Base-by-base conservation (phyloP, 345 rosid genomes). In the Arabis alpina region DNA sequence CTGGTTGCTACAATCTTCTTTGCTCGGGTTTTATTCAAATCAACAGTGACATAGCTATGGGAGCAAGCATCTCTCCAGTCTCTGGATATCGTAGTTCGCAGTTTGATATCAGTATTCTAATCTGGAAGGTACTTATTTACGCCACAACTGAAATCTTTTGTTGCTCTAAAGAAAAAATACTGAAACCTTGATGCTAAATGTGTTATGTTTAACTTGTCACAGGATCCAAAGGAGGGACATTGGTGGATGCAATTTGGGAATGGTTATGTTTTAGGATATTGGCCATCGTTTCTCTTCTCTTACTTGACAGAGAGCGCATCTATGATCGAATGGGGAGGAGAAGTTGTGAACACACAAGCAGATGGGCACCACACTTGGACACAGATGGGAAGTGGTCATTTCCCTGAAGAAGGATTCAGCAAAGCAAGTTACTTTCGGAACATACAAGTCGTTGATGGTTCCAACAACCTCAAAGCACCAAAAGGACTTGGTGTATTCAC, bases 211-310 rank as follows among this genome's bases (percentile, higher is more conserved):
- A 40, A 50, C 45, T 10, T 69, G 58, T 54, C 14, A 25, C 67
- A 94, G 99, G 99, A 94, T 80, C 99, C 96, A 5, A 91, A 88
- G 24, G 96, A 86, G 75, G 99, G 99, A 49, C 97, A 94, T 68
- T 94, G 99, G 99, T 94, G 99, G 99, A 91, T 94, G 99, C 97
- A 91, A 50, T 91, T 94, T 57, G 99, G 97, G 2, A 89, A 85
- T 11, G 88, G 83, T 74, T 84, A 78, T 58, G 97, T 91, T 44
- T 65, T 94, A 13, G 99, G 99, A 10, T 94, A 94, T 12, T 94
- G 97, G 99, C 97, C 99, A 2, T 86, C 99, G 0, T 91, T 91
- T 79, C 82, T 94, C 5, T 94, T 94, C 92, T 91, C 99, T 1
- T 91, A 91, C 87, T 62, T 94, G n/a, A 87, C 95, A 2, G 96